Percentiles rank a stretch among this genome's conserved stretches.
phyloP scores from a whole-genome alignment of 768 basidiomycete genomes.

The Pluteus cervinus region DNA sequence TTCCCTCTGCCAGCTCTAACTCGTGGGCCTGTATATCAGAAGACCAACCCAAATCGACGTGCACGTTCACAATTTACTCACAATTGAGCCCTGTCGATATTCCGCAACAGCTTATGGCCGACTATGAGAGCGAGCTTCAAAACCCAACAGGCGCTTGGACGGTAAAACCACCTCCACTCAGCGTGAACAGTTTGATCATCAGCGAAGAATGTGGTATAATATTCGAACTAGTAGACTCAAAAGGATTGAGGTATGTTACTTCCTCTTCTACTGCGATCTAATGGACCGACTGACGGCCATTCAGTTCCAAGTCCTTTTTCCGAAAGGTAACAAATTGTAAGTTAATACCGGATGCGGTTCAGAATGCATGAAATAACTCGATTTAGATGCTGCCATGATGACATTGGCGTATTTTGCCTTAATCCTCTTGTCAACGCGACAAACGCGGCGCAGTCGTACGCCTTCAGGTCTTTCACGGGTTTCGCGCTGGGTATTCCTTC shows the following conservation, averaged over 20 bases:
- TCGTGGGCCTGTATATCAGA: slow-evolving; percentile 26
- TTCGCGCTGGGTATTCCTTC: slow-evolving; percentile 78
- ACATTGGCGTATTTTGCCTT: slow-evolving; percentile 61
- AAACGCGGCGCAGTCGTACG: slow-evolving; percentile 69
- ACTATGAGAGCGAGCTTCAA: slow-evolving; percentile 69
- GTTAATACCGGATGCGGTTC: slow-evolving; percentile 10
- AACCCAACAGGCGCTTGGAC: slow-evolving; percentile 70
- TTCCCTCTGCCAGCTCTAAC: neutral
- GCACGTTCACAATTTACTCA: slow-evolving; percentile 61
- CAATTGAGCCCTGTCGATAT: slow-evolving; percentile 55
- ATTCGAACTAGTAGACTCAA: slow-evolving; percentile 56
- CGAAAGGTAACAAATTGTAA: slow-evolving; percentile 65
- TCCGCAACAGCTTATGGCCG: slow-evolving; percentile 51
- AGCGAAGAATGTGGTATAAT: slow-evolving; percentile 80
- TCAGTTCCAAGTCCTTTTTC: slow-evolving; percentile 59
- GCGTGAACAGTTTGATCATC: slow-evolving; percentile 58
- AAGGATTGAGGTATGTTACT: slow-evolving; percentile 57
- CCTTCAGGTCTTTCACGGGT: slow-evolving; percentile 74
- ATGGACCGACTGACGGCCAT: slow-evolving; percentile 2
- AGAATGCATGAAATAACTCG: slow-evolving; percentile 7
- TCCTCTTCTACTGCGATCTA: neutral
- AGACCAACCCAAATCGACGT: slow-evolving; percentile 42
- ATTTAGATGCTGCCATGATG: slow-evolving; percentile 67
- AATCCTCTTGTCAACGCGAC: slow-evolving; percentile 63
- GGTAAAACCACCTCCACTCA: slow-evolving; percentile 46